phyloP scores from a whole-genome alignment of 768 basidiomycete genomes.

The Lactarius sanguifluus region DNA sequence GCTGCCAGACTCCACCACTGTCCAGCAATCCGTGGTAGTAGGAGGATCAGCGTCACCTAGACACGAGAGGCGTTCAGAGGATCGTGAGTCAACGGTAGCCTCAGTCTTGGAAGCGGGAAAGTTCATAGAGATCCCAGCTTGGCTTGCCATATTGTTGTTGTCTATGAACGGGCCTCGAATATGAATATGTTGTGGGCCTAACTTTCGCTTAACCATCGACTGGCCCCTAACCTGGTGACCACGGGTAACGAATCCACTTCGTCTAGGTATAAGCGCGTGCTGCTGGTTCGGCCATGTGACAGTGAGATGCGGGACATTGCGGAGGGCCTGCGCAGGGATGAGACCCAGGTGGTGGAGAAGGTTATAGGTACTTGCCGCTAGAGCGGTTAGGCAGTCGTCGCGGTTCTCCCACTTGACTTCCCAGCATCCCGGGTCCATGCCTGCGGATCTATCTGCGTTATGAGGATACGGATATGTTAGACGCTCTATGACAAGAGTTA shows the following conservation, averaged over 20 bases:
- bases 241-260: slow-evolving; percentile 11
- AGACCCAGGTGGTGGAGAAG: not conserved
- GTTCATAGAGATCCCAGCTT: slow-evolving; percentile 1
- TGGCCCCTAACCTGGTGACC: slow-evolving; percentile 16
- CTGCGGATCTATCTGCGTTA: slow-evolving; percentile 49
- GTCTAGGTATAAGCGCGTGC: slow-evolving; percentile 33
- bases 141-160: not conserved
- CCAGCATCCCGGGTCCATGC: slow-evolving; percentile 65
- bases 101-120: slow-evolving; percentile 7
- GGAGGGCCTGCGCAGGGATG: slow-evolving; percentile 52
- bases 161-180: not conserved
- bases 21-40: slow-evolving; percentile 18
- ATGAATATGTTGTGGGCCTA: slow-evolving; percentile 7
- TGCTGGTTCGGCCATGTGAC: slow-evolving; percentile 79
- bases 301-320: slow-evolving; percentile 65
- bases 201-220: not conserved
- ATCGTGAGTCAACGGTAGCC: slow-evolving; percentile 14
- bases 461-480: slow-evolving; percentile 45
- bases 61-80: slow-evolving; percentile 10
- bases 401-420: slow-evolving; percentile 79
- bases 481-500: not conserved
- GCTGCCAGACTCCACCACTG: slow-evolving; percentile 13
- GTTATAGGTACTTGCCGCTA: slow-evolving; percentile 50
- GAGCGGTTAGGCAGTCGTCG: slow-evolving; percentile 70
- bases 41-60: slow-evolving; percentile 4